Base-by-base conservation (phyloP, 805 yeast genomes). In the Nakazawaea anatomiae region DNA sequence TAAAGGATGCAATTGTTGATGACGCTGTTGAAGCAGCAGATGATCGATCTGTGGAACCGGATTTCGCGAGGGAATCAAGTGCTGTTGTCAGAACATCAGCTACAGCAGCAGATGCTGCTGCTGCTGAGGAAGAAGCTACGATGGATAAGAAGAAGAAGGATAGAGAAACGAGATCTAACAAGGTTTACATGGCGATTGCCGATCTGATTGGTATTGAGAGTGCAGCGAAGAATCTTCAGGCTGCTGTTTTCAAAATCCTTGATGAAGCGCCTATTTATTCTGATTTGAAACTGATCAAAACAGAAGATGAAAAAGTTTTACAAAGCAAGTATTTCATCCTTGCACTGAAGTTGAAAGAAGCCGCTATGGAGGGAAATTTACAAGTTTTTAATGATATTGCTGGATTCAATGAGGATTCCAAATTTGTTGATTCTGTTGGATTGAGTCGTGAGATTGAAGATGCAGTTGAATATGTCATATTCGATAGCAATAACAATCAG, bases 401-500 rank as follows among this genome's bases (percentile, higher is more conserved):
- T 10, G 34, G 12, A 27, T 40, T 40, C 31, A 25, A 29, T 27
- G 43, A 40, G 12, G 14, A 28, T n/a, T 27, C 43, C 4, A 18
- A 25, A 27, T 40, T 40, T 40, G 29, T 14, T 4, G 31, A 25
- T 40, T 6, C 29, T 10, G 9, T n/a, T 7, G 43, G 27, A 7
- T 40, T 40, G n/a, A 18, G 31, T 10, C 12, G 4, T 18, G 30
- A 28, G 10, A 25, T 40, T 9, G 27, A 40, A 27, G 41, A 18
- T 25, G n/a, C 43, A 27, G 25, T 40, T 10, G 43, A 40, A 10
- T 40, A 40, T 25, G 30, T 40, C 31, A 28, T 40, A 7, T 40
- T 40, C n/a, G 43, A 40, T 27, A 40, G 43, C 30, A 40, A 40
- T n/a, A 40, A 40, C 43, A 40, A 40, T 27, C 43, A 40, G 14